phyloP scores from a whole-genome alignment of 2,329 filamentous ascomycete genomes.

The Penicillium freii region DNA sequence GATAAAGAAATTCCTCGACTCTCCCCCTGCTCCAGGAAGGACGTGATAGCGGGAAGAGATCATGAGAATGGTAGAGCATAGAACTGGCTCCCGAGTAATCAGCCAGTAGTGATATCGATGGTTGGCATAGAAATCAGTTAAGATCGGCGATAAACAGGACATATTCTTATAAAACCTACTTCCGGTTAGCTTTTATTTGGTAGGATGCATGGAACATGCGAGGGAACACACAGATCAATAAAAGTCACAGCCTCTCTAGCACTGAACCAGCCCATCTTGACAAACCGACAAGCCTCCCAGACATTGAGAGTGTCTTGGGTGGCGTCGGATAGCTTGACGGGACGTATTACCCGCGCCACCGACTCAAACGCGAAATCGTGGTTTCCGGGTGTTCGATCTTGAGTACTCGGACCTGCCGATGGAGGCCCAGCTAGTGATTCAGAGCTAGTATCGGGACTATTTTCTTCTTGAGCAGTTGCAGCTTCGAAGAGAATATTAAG shows the following conservation, averaged over 20 bases:
- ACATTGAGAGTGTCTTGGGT: conserved; percentile 41
- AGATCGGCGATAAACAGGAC: conserved; percentile 51
- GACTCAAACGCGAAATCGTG: conserved; percentile 21
- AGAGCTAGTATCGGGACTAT: conserved; percentile 30
- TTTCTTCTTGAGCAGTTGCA: conserved; percentile 41
- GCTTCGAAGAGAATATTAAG: conserved; percentile 55
- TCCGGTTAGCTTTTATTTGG: not conserved
- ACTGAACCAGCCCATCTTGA: conserved; percentile 57
- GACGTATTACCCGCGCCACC: conserved; percentile 23
- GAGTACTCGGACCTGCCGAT: conserved; percentile 6
- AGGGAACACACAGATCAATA: conserved; percentile 46
- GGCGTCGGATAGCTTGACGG: conserved; percentile 30
- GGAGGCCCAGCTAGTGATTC: conserved; percentile 23
- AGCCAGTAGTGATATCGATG: conserved; percentile 51
- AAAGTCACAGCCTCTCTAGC: conserved; percentile 55
- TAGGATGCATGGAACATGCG: not conserved
- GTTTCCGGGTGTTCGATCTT: conserved; percentile 16
- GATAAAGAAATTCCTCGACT: conserved; percentile 53
- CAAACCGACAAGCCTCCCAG: conserved; percentile 53
- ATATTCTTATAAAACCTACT: conserved; percentile 51
- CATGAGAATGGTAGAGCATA: conserved; percentile 55
- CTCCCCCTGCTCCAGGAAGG: conserved; percentile 43
- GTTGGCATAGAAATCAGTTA: conserved; percentile 51
- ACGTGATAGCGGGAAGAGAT: conserved; percentile 54
- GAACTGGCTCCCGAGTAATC: conserved; percentile 52